Evolutionary conservation across 495 filamentous ascomycete genomes (phyloP), one percentile per base, ranked within the genome.

Genomic region (Bombardia bombarda): DNA sequence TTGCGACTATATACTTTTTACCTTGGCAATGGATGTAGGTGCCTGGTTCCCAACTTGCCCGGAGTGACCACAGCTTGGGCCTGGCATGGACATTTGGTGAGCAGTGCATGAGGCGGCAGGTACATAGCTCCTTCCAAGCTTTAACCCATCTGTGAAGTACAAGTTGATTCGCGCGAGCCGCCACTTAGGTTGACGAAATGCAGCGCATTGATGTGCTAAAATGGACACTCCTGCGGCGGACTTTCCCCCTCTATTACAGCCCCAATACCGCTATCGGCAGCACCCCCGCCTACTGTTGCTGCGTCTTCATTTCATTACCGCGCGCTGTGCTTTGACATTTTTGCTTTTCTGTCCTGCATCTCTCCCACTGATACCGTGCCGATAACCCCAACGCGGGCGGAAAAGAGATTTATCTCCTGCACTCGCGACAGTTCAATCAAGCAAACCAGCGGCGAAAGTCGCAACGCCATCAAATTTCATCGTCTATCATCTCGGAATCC

Each of bases 401-500:
- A 47, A 54, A 49, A 56, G 56, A 59, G 54, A 57, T 61, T 61
- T 59, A 59, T 47, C 49, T 38, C 45, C 46, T 51, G 45, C 40
- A 42, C 41, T 50, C 43, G 52, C 46, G 38, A 38, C 39, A 24
- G 32, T 31, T 42, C 44, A 51, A 32, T 55, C 54, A 58, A 56
- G 55, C 50, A 50, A 51, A 31, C 41, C 39, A 52, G 56, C 38
- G 50, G 51, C 37, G 65, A 37, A 70, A 61, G 46, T 80, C 74
- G 43, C 80, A 80, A 52, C 79, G 77, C 84, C 84, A 87, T 55
- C 88, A 79, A 38, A 60, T 74, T 79, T 56, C 69, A 79, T 84
- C 79, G 49, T 40, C 57, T 63, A 40, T 46, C 49, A 72, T 61
- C 37, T 40, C 40, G 3, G 19, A 28, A 40, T 53, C 43, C 63